Percentiles rank a stretch among this genome's conserved stretches.
Evolutionary conservation across 257 asterid species (phyloP).

Genomic region (Penstemon davidsonii): DNA sequence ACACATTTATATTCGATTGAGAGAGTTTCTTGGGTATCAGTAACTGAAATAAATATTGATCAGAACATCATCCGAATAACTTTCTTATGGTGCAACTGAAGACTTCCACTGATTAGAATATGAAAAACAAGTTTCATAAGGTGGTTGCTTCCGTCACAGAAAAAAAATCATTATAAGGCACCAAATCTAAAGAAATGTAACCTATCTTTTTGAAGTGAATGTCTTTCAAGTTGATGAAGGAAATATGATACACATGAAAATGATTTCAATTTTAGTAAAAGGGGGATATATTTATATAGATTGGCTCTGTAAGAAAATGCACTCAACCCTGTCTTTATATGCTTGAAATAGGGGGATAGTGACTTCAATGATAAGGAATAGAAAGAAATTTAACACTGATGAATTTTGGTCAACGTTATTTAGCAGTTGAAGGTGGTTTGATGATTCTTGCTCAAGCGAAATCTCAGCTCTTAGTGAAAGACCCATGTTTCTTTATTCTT

Average conservation of each 20-base stretch:
- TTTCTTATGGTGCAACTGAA: too few species aligned
- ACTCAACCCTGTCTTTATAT: neutral
- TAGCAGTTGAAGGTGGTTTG: neutral
- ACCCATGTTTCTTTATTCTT: constrained; percentile 5
- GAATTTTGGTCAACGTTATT: constrained; percentile 13
- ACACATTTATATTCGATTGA: constrained; percentile 2
- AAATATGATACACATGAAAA: neutral
- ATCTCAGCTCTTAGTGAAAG: constrained; percentile 9
- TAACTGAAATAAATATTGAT: constrained; percentile 10
- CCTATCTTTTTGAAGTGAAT: neutral
- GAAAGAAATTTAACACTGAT: constrained; percentile 11
- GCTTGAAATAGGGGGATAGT: neutral
- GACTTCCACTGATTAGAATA: too few species aligned
- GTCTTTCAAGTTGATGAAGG: constrained; percentile 5
- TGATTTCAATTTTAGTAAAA: too few species aligned
- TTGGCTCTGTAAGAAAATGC: constrained; percentile 17
- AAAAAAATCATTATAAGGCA: too few species aligned
- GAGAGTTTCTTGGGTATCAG: neutral
- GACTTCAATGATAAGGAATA: neutral
- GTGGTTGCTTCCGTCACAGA: too few species aligned
- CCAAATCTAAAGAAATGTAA: too few species aligned
- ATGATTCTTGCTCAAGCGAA: constrained; percentile 14
- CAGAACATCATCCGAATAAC: neutral
- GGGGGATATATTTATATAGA: neutral
- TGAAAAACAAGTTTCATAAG: too few species aligned